Percentiles rank a stretch among this genome's conserved stretches.
Conservation (phyloP, 257 asterid species). For the Solanum dulcamara region DNA sequence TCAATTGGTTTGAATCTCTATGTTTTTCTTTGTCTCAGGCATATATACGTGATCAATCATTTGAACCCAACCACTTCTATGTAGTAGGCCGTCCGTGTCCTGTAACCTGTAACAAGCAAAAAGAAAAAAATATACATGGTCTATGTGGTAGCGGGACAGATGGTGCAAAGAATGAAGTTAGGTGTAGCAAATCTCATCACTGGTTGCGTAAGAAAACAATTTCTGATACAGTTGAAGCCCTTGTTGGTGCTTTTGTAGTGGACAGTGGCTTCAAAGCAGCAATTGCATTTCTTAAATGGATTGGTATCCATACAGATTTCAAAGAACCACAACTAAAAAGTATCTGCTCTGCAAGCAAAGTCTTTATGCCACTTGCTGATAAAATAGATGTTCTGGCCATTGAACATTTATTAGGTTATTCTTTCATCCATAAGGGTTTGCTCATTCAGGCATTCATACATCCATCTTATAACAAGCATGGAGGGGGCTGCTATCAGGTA, state of each 20-base stretch:
- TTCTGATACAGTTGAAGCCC: constrained; percentile 92
- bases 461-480: constrained; percentile 67
- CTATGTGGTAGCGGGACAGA: constrained; percentile 9
- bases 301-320: constrained; percentile 61
- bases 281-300: constrained; percentile 75
- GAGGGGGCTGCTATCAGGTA: constrained; percentile 97
- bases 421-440: constrained; percentile 66
- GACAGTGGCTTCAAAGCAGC: constrained; percentile 92
- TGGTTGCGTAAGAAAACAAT: constrained; percentile 83
- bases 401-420: constrained; percentile 46
- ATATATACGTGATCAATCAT: constrained; percentile 80
- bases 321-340: constrained; percentile 29
- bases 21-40: constrained; percentile 34
- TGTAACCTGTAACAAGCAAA: constrained; percentile 45
- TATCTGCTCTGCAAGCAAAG: constrained; percentile 49
- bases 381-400: constrained; percentile 40
- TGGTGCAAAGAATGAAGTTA: constrained; percentile 30
- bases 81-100: constrained; percentile 77
- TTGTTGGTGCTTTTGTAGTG: constrained; percentile 78
- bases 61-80: constrained; percentile 57
- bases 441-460: constrained; percentile 93
- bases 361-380: constrained; percentile 48
- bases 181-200: constrained; percentile 83
- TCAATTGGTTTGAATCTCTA: not conserved
- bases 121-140: constrained; percentile 49